phyloP scores from a whole-genome alignment of 257 asterid genomes.

The Ballota nigra region DNA sequence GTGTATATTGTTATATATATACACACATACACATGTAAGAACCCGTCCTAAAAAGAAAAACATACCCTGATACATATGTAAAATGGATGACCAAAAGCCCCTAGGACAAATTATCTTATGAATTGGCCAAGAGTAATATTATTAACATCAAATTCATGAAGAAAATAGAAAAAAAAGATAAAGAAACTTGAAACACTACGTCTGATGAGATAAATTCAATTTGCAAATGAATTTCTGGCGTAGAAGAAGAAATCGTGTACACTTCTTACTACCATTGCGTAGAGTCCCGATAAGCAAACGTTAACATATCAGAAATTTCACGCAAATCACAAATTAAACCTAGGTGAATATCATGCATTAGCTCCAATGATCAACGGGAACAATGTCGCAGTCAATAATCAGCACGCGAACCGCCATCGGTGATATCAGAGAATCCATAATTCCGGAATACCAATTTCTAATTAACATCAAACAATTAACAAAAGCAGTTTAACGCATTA shows the following conservation, averaged over 20 bases:
- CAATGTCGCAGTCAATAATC: slow-evolving; percentile 18
- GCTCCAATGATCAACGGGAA: slow-evolving; percentile 10
- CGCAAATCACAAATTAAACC: slow-evolving; percentile 11
- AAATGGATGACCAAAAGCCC: neutral
- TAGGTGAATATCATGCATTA: slow-evolving; percentile 15
- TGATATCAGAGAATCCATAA: neutral
- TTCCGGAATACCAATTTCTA: neutral
- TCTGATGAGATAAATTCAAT: neutral
- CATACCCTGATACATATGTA: neutral
- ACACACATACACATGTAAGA: too few species aligned
- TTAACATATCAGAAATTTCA: slow-evolving; percentile 11
- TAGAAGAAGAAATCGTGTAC: slow-evolving; percentile 7
- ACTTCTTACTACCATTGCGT: slow-evolving; percentile 20
- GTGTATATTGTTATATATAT: neutral
- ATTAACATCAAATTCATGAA: neutral
- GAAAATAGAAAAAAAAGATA: neutral
- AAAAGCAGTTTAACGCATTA: slow-evolving; percentile 3
- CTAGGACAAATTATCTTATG: neutral
- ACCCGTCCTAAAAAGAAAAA: too few species aligned
- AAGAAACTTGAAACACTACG: neutral
- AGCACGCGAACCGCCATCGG: neutral
- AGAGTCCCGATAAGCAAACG: neutral
- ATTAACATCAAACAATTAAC: slow-evolving; percentile 14
- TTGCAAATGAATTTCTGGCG: neutral
- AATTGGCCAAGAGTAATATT: neutral